Percentiles rank a stretch among this genome's conserved stretches.
Conservation (phyloP, 1,284 basidiomycete species). For the Sporisorium reilianum region DNA sequence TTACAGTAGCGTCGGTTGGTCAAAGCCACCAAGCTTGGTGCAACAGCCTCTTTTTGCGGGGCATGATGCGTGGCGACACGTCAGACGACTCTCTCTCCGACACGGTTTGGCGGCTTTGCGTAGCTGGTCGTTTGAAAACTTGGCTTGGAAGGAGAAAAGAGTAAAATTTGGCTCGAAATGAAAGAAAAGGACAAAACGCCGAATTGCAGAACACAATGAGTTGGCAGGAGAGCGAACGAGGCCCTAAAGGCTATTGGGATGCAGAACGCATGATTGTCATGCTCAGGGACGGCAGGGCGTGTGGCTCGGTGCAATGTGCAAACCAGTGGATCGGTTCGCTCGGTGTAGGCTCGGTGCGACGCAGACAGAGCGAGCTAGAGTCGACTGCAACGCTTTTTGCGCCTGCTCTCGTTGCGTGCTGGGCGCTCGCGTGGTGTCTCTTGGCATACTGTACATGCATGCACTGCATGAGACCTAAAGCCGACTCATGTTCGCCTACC, state of each 20-base stretch:
- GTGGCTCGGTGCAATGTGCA: not conserved
- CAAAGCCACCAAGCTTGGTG: not conserved
- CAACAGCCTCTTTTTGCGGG: not conserved
- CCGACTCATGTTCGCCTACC: not conserved
- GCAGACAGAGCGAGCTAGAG: no score
- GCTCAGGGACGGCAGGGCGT: not conserved
- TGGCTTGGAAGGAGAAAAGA: no score
- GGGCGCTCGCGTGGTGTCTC: not conserved
- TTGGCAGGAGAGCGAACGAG: not conserved
- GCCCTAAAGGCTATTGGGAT: no score
- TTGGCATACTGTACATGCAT: conserved; percentile 1
- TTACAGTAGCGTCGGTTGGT: not conserved
- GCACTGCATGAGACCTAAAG: not conserved
- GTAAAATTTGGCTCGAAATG: not conserved
- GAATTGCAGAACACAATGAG: not conserved
- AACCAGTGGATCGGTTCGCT: not conserved
- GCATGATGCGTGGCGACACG: not conserved
- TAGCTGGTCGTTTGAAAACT: not conserved
- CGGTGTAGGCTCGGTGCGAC: not conserved
- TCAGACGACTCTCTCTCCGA: not conserved
- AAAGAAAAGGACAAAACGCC: not conserved
- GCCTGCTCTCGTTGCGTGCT: not conserved
- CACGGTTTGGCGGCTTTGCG: not conserved
- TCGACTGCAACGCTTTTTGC: not conserved
- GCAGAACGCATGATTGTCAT: not conserved